A percentile compares a stretch with the other conserved stretches of the same genome.
Conservation (phyloP, 495 filamentous ascomycete species). For the Tuber melanosporum region DNA sequence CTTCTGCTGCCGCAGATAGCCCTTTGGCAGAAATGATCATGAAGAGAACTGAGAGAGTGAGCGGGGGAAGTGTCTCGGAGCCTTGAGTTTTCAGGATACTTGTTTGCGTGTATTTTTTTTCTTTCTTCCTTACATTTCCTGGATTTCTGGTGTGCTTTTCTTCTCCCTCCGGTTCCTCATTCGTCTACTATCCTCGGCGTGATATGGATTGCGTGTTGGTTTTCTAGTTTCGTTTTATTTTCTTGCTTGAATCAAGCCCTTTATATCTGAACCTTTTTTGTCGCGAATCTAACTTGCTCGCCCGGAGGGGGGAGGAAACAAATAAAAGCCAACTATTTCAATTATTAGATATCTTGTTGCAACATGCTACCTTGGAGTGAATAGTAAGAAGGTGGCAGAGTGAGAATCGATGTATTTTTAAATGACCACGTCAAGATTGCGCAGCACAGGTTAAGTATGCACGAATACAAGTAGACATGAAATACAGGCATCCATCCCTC, state of each 20-base stretch:
- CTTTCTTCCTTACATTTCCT: neutral
- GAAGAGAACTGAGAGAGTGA: neutral
- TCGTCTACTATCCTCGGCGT: neutral
- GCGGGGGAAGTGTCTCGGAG: neutral
- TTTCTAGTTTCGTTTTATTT: neutral
- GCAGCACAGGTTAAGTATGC: neutral
- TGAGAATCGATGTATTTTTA: neutral
- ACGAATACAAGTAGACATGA: neutral
- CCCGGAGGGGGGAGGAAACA: neutral
- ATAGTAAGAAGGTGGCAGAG: neutral
- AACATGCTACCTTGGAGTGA: neutral
- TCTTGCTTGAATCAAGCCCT: neutral
- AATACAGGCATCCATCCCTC: neutral
- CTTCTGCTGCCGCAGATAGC: neutral
- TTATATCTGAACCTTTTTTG: neutral
- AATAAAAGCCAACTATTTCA: neutral
- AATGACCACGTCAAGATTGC: neutral
- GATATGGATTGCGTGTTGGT: neutral
- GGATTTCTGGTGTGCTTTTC: neutral
- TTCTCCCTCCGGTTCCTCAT: neutral
- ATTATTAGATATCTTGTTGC: neutral
- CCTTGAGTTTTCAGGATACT: neutral
- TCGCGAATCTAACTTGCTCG: neutral
- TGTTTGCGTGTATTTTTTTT: neutral
- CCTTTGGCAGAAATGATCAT: neutral